Percentiles rank a stretch among this genome's conserved stretches.
These are phyloP conservation scores for Ophiostoma australiae DNA, from an alignment of 2,329 filamentous ascomycete species.

Conservation along the genomic window DNA sequence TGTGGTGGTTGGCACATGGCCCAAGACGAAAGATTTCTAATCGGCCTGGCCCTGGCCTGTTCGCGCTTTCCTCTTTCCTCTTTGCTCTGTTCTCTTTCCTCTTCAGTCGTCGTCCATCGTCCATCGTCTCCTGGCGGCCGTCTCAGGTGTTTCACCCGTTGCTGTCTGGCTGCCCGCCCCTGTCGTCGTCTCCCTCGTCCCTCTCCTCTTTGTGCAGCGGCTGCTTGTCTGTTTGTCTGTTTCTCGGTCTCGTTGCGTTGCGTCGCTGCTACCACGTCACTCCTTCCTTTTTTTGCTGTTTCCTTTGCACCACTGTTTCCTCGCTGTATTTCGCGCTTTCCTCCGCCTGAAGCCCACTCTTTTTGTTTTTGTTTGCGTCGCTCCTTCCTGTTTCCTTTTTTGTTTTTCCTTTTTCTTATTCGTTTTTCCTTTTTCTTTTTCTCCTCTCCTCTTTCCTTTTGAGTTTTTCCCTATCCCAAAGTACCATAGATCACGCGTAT, in stretches of 20 bases:
- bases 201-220: neutral
- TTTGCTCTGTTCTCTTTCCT: too few relatives aligned
- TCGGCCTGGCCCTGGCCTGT: neutral
- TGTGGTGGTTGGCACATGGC: neutral
- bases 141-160: neutral
- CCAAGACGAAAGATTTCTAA: neutral
- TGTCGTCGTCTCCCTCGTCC: neutral
- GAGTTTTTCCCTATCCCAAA: neutral
- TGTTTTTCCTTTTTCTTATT: neutral
- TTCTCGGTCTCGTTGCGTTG: neutral
- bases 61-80: neutral
- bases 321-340: neutral
- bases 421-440: conserved; percentile 11
- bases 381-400: neutral
- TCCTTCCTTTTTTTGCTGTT: neutral
- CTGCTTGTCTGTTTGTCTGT: neutral
- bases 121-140: conserved; percentile 1
- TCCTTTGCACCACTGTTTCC: neutral
- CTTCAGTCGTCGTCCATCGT: neutral
- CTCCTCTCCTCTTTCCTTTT: neutral
- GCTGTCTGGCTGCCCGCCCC: conserved; percentile 4
- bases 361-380: neutral
- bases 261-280: neutral
- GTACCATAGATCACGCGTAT: neutral
- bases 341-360: neutral